Conservation (phyloP, 805 yeast genomes). For the Millerago galiae region DNA sequence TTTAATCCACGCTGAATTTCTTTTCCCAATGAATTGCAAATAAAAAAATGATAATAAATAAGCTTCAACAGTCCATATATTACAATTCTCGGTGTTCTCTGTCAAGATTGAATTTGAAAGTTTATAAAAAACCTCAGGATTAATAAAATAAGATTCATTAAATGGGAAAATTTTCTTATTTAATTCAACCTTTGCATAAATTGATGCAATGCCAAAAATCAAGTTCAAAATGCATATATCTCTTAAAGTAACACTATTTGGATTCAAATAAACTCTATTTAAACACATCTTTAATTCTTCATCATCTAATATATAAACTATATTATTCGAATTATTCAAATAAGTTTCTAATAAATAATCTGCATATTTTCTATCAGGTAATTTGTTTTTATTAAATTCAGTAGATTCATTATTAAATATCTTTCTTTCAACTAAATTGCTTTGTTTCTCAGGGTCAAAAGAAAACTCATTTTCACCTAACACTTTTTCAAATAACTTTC, state of each 20-base stretch:
- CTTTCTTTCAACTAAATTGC: constrained; percentile 22
- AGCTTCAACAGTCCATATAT: constrained; percentile 37
- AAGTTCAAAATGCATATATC: constrained; percentile 31
- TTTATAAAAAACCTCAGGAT: constrained; percentile 30
- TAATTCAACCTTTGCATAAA: constrained; percentile 29
- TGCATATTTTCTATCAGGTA: constrained; percentile 28
- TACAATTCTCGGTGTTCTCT: constrained; percentile 32
- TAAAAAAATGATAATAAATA: constrained; percentile 33
- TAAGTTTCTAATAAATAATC: constrained; percentile 28
- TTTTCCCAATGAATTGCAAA: constrained; percentile 34
- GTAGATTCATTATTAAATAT: background rate
- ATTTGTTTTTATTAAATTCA: constrained; percentile 6
- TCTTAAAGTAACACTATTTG: constrained; percentile 21
- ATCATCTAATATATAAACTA: constrained; percentile 34
- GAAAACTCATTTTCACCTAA: constrained; percentile 31
- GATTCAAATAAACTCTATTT: constrained; percentile 27
- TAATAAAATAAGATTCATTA: constrained; percentile 16
- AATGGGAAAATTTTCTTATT: constrained; percentile 22
- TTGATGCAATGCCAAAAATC: constrained; percentile 35
- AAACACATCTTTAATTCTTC: constrained; percentile 25
- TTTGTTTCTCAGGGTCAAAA: constrained; percentile 31
- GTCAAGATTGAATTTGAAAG: constrained; percentile 28
- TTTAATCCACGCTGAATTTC: constrained; percentile 38
- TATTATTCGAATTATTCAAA: constrained; percentile 33
- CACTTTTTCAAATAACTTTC: constrained; percentile 29